Evolutionary conservation across 2,329 filamentous ascomycete genomes (phyloP).

Genomic region (Xylariaceae sp.): DNA sequence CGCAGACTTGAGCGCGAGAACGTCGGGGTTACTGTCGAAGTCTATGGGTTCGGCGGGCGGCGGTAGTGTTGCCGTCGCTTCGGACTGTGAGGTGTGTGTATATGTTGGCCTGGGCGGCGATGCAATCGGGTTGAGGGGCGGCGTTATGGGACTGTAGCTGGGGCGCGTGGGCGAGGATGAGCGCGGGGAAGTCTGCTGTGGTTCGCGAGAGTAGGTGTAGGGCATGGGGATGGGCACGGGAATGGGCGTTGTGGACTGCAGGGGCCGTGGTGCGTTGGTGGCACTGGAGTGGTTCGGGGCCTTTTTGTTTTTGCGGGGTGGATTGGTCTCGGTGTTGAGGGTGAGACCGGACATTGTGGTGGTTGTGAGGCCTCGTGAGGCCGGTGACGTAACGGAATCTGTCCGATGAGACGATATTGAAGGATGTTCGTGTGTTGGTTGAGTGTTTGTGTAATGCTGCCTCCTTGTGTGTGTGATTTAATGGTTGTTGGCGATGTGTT

Average conservation of each 20-base stretch:
- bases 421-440: neutral
- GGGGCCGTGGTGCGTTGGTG: slow-evolving; percentile 7
- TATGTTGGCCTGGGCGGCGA: slow-evolving; percentile 28
- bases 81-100: slow-evolving; percentile 24
- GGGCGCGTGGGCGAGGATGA: slow-evolving; percentile 44
- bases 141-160: slow-evolving; percentile 52
- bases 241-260: slow-evolving; percentile 20
- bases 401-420: neutral
- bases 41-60: slow-evolving; percentile 50
- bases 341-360: slow-evolving; percentile 30
- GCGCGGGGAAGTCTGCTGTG: slow-evolving; percentile 22
- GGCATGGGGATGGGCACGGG: slow-evolving; percentile 18
- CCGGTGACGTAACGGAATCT: neutral
- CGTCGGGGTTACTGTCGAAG: slow-evolving; percentile 70
- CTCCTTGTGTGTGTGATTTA: neutral
- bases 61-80: slow-evolving; percentile 13
- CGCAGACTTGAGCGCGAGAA: slow-evolving; percentile 76
- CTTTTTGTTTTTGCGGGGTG: neutral
- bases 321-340: slow-evolving; percentile 26
- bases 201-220: slow-evolving; percentile 8
- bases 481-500: neutral
- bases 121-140: slow-evolving; percentile 39
- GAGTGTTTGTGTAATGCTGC: neutral
- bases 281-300: neutral
- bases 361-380: slow-evolving; percentile 10